Evolutionary conservation across 495 filamentous ascomycete genomes (phyloP).

Genomic region (Neurospora sp.): DNA sequence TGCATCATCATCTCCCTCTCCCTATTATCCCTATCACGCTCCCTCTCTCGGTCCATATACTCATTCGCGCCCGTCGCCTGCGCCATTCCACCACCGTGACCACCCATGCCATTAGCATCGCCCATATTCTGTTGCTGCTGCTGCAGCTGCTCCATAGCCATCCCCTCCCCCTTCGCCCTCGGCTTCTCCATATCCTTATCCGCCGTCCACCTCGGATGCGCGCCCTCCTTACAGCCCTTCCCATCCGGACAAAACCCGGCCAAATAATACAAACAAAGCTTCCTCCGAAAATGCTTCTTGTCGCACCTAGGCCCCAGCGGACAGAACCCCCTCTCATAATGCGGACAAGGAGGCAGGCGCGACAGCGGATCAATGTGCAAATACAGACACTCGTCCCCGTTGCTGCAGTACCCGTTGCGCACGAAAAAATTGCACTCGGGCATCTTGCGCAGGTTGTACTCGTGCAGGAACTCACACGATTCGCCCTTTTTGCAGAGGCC

Average conservation of each 20-base stretch:
- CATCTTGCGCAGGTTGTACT: constrained; percentile 97
- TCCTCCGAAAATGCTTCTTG: constrained; percentile 71
- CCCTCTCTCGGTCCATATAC: constrained; percentile 7
- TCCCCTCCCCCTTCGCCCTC: constrained; percentile 48
- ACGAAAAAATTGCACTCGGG: constrained; percentile 91
- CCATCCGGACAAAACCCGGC: constrained; percentile 93
- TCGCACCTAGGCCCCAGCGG: constrained; percentile 77
- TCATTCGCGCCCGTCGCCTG: not conserved
- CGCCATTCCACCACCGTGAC: not conserved
- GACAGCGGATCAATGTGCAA: constrained; percentile 81
- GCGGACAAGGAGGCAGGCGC: constrained; percentile 75
- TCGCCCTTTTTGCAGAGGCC: constrained; percentile 96
- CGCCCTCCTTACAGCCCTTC: constrained; percentile 60
- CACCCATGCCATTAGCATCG: not conserved
- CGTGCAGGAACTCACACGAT: constrained; percentile 91
- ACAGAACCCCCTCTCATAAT: constrained; percentile 95
- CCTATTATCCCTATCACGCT: constrained; percentile 10
- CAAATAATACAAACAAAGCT: constrained; percentile 76
- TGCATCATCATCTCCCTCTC: constrained; percentile 14
- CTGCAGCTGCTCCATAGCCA: constrained; percentile 37
- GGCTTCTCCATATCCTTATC: constrained; percentile 63
- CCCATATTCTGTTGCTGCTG: not conserved
- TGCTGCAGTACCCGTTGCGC: constrained; percentile 83
- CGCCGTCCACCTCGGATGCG: constrained; percentile 63
- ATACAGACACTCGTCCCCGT: constrained; percentile 94